Conservation (phyloP, 805 yeast genomes). For the Scheffersomyces ergatensis region DNA sequence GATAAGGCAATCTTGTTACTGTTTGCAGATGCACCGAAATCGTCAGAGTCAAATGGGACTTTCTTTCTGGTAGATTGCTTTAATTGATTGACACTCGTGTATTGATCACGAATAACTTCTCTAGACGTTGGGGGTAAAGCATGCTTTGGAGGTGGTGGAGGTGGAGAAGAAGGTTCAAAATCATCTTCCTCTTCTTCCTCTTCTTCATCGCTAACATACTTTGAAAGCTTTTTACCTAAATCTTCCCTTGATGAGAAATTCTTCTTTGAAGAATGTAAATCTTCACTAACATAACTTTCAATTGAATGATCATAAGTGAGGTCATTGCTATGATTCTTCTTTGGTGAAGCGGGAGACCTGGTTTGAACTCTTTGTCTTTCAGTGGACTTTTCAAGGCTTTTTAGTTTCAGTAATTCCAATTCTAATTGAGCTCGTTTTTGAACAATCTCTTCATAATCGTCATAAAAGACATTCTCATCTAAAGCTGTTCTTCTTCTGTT, state of each 20-base stretch:
- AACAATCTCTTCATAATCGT: slow-evolving; percentile 28
- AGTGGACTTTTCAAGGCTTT: slow-evolving; percentile 23
- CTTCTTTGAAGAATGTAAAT: slow-evolving; percentile 29
- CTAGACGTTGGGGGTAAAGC: slow-evolving; percentile 8
- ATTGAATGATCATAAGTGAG: slow-evolving; percentile 12
- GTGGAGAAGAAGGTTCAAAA: slow-evolving; percentile 30
- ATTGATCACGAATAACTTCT: not conserved
- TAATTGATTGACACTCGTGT: not conserved
- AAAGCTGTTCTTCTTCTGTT: slow-evolving; percentile 1
- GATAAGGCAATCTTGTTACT: slow-evolving; percentile 7
- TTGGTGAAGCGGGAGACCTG: not conserved
- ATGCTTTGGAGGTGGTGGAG: slow-evolving; percentile 41
- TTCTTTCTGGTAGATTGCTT: slow-evolving; percentile 3
- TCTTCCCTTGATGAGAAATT: slow-evolving; percentile 32
- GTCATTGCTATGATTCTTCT: slow-evolving; percentile 1
- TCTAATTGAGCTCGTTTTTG: slow-evolving; percentile 38
- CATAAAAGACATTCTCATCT: slow-evolving; percentile 6
- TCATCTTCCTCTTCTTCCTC: slow-evolving; percentile 14
- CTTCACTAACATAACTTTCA: slow-evolving; percentile 35
- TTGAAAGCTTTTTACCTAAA: slow-evolving; percentile 28
- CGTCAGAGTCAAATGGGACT: slow-evolving; percentile 37
- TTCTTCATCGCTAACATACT: slow-evolving; percentile 18
- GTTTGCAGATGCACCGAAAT: slow-evolving; percentile 28
- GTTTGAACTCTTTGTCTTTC: slow-evolving; percentile 2
- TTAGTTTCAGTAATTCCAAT: slow-evolving; percentile 33